Evolutionary conservation across 108 stramenopile genomes (phyloP).

Genomic region (Fistulifera pelliculosa): DNA sequence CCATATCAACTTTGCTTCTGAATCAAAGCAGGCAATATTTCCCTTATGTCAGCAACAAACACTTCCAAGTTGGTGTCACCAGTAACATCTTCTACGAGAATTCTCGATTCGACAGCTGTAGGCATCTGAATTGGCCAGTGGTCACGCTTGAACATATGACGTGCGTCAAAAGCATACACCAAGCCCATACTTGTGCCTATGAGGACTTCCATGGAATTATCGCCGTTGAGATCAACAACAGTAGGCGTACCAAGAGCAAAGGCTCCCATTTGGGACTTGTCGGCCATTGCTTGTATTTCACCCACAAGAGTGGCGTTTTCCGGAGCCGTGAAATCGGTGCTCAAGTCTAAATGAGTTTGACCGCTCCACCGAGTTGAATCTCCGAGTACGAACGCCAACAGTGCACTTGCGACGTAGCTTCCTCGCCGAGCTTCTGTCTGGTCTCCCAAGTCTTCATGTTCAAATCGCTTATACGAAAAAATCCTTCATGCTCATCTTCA

Average conservation of each 20-base stretch:
- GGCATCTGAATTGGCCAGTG: slow-evolving; percentile 68
- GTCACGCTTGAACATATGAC: slow-evolving; percentile 22
- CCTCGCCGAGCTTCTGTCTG: slow-evolving; percentile 64
- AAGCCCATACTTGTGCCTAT: slow-evolving; percentile 77
- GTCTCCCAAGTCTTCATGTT: slow-evolving; percentile 61
- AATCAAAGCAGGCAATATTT: slow-evolving; percentile 48
- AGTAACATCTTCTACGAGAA: slow-evolving; percentile 68
- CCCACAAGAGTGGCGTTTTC: slow-evolving; percentile 48
- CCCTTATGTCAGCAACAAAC: slow-evolving; percentile 73
- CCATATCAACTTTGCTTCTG: slow-evolving; percentile 60
- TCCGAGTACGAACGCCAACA: slow-evolving; percentile 55
- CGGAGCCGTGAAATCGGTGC: slow-evolving; percentile 67
- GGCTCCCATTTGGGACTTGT: slow-evolving; percentile 59
- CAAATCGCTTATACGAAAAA: slow-evolving; percentile 54
- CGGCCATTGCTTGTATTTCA: slow-evolving; percentile 16
- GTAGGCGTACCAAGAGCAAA: slow-evolving; percentile 69
- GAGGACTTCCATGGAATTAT: slow-evolving; percentile 46
- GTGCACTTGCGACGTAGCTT: slow-evolving; percentile 60
- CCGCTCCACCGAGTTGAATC: slow-evolving; percentile 31
- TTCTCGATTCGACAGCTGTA: slow-evolving; percentile 53
- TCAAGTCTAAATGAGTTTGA: slow-evolving; percentile 71
- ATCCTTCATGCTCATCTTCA: slow-evolving; percentile 75
- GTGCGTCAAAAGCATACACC: slow-evolving; percentile 54
- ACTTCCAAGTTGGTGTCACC: slow-evolving; percentile 71
- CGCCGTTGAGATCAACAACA: slow-evolving; percentile 61